Base-by-base conservation (phyloP, 2,329 filamentous ascomycete species). In the Onygenales sp. region DNA sequence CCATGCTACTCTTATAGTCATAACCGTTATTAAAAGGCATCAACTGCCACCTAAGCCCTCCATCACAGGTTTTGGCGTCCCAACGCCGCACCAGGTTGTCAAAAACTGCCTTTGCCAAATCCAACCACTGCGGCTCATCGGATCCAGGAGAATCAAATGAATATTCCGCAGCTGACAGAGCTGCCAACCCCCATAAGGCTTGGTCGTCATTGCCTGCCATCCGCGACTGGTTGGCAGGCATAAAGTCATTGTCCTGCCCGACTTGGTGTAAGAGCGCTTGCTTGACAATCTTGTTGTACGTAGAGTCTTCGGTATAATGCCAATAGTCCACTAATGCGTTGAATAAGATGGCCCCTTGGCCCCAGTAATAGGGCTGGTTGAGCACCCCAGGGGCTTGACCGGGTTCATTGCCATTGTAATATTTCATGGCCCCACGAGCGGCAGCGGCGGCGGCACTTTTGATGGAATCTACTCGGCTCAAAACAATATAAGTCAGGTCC, bases 21-120 rank as follows among this genome's bases (percentile, higher is more conserved):
- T 90, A 84, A 11, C 89, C 89, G 57, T 83, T 83, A 65, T 94
- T 92, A 61, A 79, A 81, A 1, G 78, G 72, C 66, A 85, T 91
- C 60, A 95, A 89, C 72, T 95, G 89, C 87, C 87, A 92, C 54
- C 82, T 77, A 46, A 93, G 72, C 4, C 89, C 89, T 56, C 89
- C 89, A 31, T 75, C 77, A 63, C 89, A 94, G 41, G 73, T 69
- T 0, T 75, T 72, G 0, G 72, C 76, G 65, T 91, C 83, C 89
- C 89, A 93, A 45, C 89, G 81, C 21, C 69, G 68, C 5, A 76
- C 77, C 63, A 90, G 84, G 43, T 79, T 78, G 66, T 90, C 83
- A 77, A 88, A 93, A 35, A 87, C 80, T 58, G 86, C 87, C 60
- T 79, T 75, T 7, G 80, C 81, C 31, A 93, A 76, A 27, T 84